Evolutionary conservation across 2,329 filamentous ascomycete species (phyloP), one percentile per base, ranked within the genome.

Genomic region (Nothopassalora personata): DNA sequence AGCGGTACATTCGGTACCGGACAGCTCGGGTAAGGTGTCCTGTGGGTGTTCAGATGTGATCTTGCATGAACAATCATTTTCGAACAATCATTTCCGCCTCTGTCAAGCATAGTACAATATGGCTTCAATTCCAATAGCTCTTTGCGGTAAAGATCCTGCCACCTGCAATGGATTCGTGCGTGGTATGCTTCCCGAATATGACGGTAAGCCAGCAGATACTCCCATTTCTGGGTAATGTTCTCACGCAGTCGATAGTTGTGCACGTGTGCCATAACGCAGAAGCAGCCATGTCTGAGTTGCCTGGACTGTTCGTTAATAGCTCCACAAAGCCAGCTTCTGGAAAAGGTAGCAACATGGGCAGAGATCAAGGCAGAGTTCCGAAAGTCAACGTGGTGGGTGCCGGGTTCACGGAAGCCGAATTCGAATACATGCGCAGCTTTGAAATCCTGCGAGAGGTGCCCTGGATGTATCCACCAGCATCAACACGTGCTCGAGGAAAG

Each of bases 321-420:
- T 23, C 54, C 8, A 64, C 61, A 13, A 62, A 60, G 10, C 66
- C 67, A 4, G 55, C 58, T 2, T 66, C 67, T 7, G 57, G 57
- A 4, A 61, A 63, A 31, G 64, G 66, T 27, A 61, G 52, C 45
- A 68, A 68, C 47, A 50, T 59, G 55, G 58, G 52, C 8, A 54
- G 55, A 39, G 49, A 19, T 8, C 55, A 56, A 27, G 48, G 59
- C n/a, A 58, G 54, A 50, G 54, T 56, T 1, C 67, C 67, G 9
- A 60, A 56, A 31, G 67, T 63, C 10, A 62, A 68, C 45, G 64
- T 68, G 45, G 62, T 67, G 28, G 67, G 67, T 11, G 66, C 60
- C 19, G 67, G 66, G 10, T 68, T 68, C 49, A 60, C 61, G 10
- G 54, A 60, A 13, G 54, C 49, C 18, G 67, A 68, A 52, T 15